Percentiles rank a stretch among this genome's conserved stretches.
Evolutionary conservation across 73 alveolate genomes (phyloP).

Genomic region (Halteria grandinella): DNA sequence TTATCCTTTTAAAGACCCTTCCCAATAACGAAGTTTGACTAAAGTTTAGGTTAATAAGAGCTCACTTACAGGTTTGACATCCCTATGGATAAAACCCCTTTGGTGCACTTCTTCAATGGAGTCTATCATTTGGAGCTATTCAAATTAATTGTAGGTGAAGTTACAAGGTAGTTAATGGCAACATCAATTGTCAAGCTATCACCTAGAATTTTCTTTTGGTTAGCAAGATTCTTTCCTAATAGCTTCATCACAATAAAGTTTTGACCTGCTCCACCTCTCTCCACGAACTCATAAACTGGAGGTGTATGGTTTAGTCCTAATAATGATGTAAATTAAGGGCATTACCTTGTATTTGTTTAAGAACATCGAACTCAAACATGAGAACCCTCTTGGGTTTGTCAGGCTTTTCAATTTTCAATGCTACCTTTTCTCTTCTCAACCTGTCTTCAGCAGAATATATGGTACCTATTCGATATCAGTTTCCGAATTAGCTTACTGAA

Average conservation of each 20-base stretch:
- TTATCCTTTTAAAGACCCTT: conserved; percentile 51
- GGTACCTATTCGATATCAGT: conserved; percentile 2
- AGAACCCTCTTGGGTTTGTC: conserved; percentile 62
- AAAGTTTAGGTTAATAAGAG: neutral
- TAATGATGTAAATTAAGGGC: neutral
- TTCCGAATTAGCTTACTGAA: conserved; percentile 61
- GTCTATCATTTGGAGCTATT: conserved; percentile 73
- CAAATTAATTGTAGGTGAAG: conserved; percentile 11
- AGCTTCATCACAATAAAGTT: conserved; percentile 77
- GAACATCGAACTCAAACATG: conserved; percentile 71
- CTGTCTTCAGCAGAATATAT: conserved; percentile 69
- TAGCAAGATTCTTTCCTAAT: conserved; percentile 76
- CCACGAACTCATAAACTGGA: conserved; percentile 66
- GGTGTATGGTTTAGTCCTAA: conserved; percentile 21
- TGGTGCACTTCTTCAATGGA: conserved; percentile 78
- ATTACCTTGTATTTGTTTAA: conserved; percentile 60
- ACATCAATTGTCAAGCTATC: conserved; percentile 3
- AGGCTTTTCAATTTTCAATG: conserved; percentile 76
- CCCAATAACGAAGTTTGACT: conserved; percentile 72
- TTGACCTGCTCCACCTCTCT: conserved; percentile 50
- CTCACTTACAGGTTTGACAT: conserved; percentile 80
- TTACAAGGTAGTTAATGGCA: conserved; percentile 3
- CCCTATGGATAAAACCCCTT: conserved; percentile 82
- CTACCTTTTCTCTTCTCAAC: conserved; percentile 61
- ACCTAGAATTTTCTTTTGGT: conserved; percentile 22